Percentiles rank a stretch among this genome's conserved stretches.
Evolutionary conservation across 176 grass and related monocot genomes (phyloP).

Genomic region (Phoenix roebelenii): DNA sequence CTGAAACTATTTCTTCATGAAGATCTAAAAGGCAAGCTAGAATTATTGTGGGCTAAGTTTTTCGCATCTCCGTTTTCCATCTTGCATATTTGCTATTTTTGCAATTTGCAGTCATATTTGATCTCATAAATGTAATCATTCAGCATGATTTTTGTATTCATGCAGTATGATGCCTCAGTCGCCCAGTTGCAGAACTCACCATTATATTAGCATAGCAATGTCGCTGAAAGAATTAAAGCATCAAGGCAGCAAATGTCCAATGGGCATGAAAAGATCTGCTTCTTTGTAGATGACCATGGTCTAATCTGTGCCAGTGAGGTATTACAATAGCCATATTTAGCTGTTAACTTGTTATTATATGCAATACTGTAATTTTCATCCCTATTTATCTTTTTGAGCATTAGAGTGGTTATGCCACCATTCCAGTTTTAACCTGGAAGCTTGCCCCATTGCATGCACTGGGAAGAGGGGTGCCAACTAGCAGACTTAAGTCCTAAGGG

Average conservation of each 20-base stretch:
- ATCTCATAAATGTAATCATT: not conserved
- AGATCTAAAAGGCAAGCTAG: slow-evolving; percentile 40
- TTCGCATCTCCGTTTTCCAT: not conserved
- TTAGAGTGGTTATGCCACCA: too few species aligned
- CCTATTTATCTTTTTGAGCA: too few species aligned
- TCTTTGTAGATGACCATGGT: slow-evolving; percentile 59
- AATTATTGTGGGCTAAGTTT: slow-evolving; percentile 36
- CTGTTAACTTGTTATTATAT: too few species aligned
- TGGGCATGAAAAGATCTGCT: slow-evolving; percentile 51
- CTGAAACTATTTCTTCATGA: slow-evolving; percentile 40
- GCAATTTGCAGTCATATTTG: not conserved
- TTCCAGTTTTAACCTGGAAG: too few species aligned
- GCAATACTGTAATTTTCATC: too few species aligned
- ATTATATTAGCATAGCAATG: slow-evolving; percentile 43
- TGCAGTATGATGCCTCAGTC: slow-evolving; percentile 59
- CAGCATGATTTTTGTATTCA: not conserved
- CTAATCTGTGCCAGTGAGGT: slow-evolving; percentile 79
- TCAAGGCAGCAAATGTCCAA: slow-evolving; percentile 41
- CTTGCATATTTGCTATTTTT: not conserved
- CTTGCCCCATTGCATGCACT: too few species aligned
- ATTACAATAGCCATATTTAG: not conserved
- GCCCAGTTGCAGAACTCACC: slow-evolving; percentile 36
- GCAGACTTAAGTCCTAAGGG: too few species aligned
- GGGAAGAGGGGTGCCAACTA: too few species aligned
- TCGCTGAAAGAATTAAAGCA: slow-evolving; percentile 45